phyloP scores from a whole-genome alignment of 345 rosid species.

The Odontarrhena argentea region DNA sequence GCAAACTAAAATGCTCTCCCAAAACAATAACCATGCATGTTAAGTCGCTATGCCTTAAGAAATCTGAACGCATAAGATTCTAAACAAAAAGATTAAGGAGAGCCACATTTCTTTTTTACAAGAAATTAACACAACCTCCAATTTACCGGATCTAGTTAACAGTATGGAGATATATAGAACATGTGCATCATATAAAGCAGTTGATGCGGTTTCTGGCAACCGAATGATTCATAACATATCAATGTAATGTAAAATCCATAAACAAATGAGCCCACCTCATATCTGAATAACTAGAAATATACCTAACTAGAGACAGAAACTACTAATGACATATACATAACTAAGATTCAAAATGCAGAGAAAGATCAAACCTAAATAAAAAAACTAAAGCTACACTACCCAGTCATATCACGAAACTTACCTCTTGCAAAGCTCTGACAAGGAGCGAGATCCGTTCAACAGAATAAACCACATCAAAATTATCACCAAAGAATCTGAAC shows the following conservation, averaged over 20 bases:
- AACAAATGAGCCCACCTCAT: no score
- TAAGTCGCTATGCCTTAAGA: neutral
- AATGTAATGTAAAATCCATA: no score
- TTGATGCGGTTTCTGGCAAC: no score
- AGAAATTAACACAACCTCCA: neutral
- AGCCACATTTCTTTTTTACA: neutral
- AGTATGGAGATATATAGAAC: no score
- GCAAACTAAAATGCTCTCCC: neutral
- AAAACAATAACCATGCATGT: neutral
- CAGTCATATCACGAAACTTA: constrained; percentile 23
- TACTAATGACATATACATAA: neutral
- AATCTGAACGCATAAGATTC: no score
- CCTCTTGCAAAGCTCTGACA: constrained; percentile 63
- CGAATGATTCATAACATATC: no score
- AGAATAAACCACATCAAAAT: constrained; percentile 78
- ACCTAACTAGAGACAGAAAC: neutral
- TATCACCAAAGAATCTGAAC: constrained; percentile 66
- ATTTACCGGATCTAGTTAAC: no score
- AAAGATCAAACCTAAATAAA: neutral
- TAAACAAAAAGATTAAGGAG: neutral
- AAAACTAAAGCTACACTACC: neutral
- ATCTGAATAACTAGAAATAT: no score
- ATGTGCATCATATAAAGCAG: no score
- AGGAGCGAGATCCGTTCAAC: constrained; percentile 62
- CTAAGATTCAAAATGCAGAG: neutral